phyloP scores from a whole-genome alignment of 2,329 filamentous ascomycete species.

The Alternaria sp. region DNA sequence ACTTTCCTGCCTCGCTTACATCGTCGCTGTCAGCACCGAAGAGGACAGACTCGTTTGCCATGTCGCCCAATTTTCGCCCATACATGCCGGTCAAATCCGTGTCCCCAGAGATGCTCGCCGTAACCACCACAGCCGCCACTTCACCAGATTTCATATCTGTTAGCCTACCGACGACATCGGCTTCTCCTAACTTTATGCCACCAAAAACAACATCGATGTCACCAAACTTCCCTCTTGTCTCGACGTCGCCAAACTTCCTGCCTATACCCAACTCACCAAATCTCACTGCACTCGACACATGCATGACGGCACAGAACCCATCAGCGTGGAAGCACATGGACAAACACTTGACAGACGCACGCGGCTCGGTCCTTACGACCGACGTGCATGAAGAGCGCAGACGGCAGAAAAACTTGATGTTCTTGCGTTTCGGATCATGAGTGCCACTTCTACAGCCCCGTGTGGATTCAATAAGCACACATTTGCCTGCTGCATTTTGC shows the following conservation, averaged over 20 bases:
- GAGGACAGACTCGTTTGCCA: slow-evolving; percentile 28
- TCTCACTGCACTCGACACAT: neutral
- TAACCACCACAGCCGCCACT: neutral
- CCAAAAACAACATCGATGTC: slow-evolving; percentile 2
- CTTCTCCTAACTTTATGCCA: neutral
- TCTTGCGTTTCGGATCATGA: slow-evolving; percentile 24
- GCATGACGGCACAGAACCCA: neutral
- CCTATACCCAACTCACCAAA: neutral
- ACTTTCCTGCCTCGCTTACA: slow-evolving; percentile 30
- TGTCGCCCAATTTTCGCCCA: slow-evolving; percentile 27
- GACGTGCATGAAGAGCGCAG: slow-evolving; percentile 21
- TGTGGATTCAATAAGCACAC: too few relatives aligned
- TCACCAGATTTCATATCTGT: slow-evolving; percentile 20
- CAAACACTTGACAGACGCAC: neutral
- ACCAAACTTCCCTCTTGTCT: slow-evolving; percentile 9
- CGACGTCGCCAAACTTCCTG: slow-evolving; percentile 17
- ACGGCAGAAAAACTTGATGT: slow-evolving; percentile 33
- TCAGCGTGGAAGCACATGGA: neutral
- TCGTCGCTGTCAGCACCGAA: slow-evolving; percentile 15
- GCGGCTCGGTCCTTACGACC: neutral
- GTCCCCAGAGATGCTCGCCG: slow-evolving; percentile 12
- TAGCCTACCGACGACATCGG: neutral
- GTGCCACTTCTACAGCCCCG: neutral
- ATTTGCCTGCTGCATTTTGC: too few relatives aligned
- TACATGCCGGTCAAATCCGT: slow-evolving; percentile 7